Conservation (phyloP, 768 basidiomycete genomes). For the Naganishia kalamii region DNA sequence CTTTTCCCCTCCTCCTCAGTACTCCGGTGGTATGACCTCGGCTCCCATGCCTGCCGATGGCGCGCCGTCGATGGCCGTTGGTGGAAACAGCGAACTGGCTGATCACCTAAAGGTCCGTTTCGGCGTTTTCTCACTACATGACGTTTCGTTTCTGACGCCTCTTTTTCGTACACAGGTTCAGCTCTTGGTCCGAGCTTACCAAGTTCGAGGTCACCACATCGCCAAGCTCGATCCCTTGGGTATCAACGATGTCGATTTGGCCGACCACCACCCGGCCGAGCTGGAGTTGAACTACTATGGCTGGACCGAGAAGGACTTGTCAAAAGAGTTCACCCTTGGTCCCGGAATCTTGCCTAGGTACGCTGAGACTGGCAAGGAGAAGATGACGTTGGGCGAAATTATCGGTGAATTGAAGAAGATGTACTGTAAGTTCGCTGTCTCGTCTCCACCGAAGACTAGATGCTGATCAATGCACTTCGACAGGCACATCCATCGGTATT, state of each 20-base stretch:
- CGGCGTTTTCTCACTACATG: neutral
- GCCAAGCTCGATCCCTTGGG: slow-evolving; percentile 94
- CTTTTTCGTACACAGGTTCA: slow-evolving; percentile 63
- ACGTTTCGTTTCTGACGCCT: neutral
- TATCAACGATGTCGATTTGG: slow-evolving; percentile 82
- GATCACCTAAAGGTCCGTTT: slow-evolving; percentile 81
- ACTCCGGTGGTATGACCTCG: slow-evolving; percentile 49
- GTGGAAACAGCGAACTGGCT: slow-evolving; percentile 65
- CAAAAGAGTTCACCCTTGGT: slow-evolving; percentile 88
- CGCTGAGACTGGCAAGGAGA: slow-evolving; percentile 72
- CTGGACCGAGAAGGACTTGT: slow-evolving; percentile 86
- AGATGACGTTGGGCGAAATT: slow-evolving; percentile 85
- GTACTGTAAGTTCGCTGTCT: slow-evolving; percentile 65
- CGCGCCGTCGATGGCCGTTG: slow-evolving; percentile 64
- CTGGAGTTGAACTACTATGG: slow-evolving; percentile 90
- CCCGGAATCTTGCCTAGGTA: slow-evolving; percentile 96
- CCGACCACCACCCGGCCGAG: slow-evolving; percentile 71
- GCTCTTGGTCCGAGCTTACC: slow-evolving; percentile 94
- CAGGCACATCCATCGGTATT: slow-evolving; percentile 41
- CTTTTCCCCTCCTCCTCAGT: slow-evolving; percentile 72
- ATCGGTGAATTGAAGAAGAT: slow-evolving; percentile 83
- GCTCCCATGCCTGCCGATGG: slow-evolving; percentile 61
- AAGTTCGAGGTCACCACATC: slow-evolving; percentile 95
- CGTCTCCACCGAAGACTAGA: neutral
- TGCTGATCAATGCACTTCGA: slow-evolving; percentile 33